A percentile compares a stretch with the other conserved stretches of the same genome.
These are phyloP conservation scores for Mallotus nudiflorus DNA, from an alignment of 345 rosid species.

Conservation along the genomic window DNA sequence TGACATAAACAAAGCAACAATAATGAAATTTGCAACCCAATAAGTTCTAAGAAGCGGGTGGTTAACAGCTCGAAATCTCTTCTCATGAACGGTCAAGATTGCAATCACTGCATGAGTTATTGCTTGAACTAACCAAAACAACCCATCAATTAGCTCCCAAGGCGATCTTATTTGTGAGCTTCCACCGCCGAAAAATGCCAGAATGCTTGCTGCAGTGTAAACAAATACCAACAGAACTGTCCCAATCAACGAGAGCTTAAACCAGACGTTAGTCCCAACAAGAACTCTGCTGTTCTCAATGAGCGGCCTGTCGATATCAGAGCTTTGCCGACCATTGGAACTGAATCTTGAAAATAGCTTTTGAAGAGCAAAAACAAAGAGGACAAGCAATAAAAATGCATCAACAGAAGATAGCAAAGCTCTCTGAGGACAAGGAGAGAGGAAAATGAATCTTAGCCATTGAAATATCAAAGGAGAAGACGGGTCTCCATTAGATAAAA, in stretches of 20 bases:
- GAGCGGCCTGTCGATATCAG: conserved; percentile 61
- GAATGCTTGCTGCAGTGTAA: conserved; percentile 47
- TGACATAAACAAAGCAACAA: conserved; percentile 46
- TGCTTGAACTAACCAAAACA: conserved; percentile 78
- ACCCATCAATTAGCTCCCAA: conserved; percentile 42
- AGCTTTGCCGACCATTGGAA: conserved; percentile 20
- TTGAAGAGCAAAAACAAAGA: conserved; percentile 45
- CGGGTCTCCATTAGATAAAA: conserved; percentile 31
- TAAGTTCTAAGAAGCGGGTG: conserved; percentile 71
- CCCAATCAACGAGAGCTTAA: conserved; percentile 51
- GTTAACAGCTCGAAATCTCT: conserved; percentile 53
- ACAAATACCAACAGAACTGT: conserved; percentile 48
- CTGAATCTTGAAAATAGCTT: conserved; percentile 50
- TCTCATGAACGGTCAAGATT: conserved; percentile 64
- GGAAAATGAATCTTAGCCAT: conserved; percentile 74
- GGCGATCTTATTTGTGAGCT: conserved; percentile 29
- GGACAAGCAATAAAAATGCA: conserved; percentile 47
- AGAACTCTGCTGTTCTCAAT: conserved; percentile 35
- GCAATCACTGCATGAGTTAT: conserved; percentile 60
- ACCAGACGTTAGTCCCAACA: conserved; percentile 41
- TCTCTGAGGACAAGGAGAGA: conserved; percentile 85
- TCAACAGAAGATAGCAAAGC: conserved; percentile 56
- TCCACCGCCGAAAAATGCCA: conserved; percentile 49
- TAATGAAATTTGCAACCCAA: conserved; percentile 52
- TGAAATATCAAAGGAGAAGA: conserved; percentile 47